These are phyloP conservation scores for Nigrospora oryzae DNA, from an alignment of 2,329 filamentous ascomycete species.

Conservation along the genomic window DNA sequence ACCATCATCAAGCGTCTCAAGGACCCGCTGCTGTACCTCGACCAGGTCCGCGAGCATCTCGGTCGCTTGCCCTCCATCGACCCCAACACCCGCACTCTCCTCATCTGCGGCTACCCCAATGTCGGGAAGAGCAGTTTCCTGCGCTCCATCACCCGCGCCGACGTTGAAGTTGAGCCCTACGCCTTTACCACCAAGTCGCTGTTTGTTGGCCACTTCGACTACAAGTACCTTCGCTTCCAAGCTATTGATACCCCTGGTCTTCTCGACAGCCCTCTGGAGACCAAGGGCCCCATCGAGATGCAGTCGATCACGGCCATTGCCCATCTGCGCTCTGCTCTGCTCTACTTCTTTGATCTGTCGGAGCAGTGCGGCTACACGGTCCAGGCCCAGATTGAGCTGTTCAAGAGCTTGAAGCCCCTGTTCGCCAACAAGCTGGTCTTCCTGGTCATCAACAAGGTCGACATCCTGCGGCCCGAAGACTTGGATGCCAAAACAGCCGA, in stretches of 20 bases:
- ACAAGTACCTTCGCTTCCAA: slow-evolving; percentile 74
- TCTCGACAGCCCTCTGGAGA: slow-evolving; percentile 90
- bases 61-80: slow-evolving; percentile 98
- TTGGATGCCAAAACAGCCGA: slow-evolving; percentile 70
- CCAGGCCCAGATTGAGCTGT: slow-evolving; percentile 84
- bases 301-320: slow-evolving; percentile 97
- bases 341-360: slow-evolving; percentile 95
- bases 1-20: slow-evolving; percentile 93
- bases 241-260: slow-evolving; percentile 99
- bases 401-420: slow-evolving; percentile 92
- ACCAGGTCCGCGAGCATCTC: slow-evolving; percentile 94
- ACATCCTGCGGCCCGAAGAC: slow-evolving; percentile 81
- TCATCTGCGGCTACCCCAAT: slow-evolving; percentile 97
- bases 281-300: slow-evolving; percentile 99
- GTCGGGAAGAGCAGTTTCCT: slow-evolving; percentile 96
- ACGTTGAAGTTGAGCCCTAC: slow-evolving; percentile 96
- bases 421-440: slow-evolving; percentile 98
- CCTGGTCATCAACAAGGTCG: slow-evolving; percentile 97
- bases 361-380: slow-evolving; percentile 69
- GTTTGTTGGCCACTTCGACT: slow-evolving; percentile 96
- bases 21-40: slow-evolving; percentile 89
- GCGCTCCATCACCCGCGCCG: slow-evolving; percentile 82
- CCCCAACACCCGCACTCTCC: slow-evolving; percentile 88
- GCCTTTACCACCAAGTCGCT: slow-evolving; percentile 97
- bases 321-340: slow-evolving; percentile 85